Percentiles rank a stretch among this genome's conserved stretches.
These are phyloP conservation scores for Blastomyces percursus DNA, from an alignment of 2,329 filamentous ascomycete species.

Conservation along the genomic window DNA sequence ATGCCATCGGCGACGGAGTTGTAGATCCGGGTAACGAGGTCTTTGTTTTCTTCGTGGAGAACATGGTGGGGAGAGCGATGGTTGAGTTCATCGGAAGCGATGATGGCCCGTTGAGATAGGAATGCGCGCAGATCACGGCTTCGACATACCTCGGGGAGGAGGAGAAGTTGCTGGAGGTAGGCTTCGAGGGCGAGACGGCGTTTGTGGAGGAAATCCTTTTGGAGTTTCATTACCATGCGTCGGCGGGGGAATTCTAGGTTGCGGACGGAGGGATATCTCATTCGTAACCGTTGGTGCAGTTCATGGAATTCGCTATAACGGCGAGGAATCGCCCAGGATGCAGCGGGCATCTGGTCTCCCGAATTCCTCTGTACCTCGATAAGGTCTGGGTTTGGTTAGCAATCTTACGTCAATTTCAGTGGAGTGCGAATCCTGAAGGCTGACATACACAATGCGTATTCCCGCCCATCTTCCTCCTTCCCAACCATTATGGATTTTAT, in stretches of 20 bases:
- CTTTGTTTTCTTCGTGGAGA: conserved; percentile 54
- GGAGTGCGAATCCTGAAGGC: background rate
- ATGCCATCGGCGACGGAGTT: conserved; percentile 96
- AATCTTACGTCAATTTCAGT: background rate
- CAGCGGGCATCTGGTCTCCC: conserved; percentile 93
- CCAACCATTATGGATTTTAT: conserved; percentile 92
- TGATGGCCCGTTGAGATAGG: conserved; percentile 73
- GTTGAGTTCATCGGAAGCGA: conserved; percentile 45
- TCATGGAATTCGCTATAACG: conserved; percentile 97
- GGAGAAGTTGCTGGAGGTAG: conserved; percentile 71
- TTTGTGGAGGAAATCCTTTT: conserved; percentile 91
- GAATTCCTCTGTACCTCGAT: conserved; percentile 84
- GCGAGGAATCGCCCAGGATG: conserved; percentile 82
- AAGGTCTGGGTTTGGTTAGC: conserved; percentile 44
- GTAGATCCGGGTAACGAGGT: conserved; percentile 90
- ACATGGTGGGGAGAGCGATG: conserved; percentile 34
- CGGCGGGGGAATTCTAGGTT: conserved; percentile 85
- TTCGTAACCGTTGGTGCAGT: conserved; percentile 76
- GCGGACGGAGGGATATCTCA: conserved; percentile 75
- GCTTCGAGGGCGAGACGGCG: conserved; percentile 70
- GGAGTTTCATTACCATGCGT: conserved; percentile 89
- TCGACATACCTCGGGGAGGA: conserved; percentile 84
- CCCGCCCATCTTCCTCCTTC: conserved; percentile 80
- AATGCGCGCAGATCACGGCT: conserved; percentile 88
- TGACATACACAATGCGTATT: conserved; percentile 68